These are phyloP conservation scores for Pseudohalonectria lignicola DNA, from an alignment of 2,329 filamentous ascomycete genomes.

Conservation along the genomic window DNA sequence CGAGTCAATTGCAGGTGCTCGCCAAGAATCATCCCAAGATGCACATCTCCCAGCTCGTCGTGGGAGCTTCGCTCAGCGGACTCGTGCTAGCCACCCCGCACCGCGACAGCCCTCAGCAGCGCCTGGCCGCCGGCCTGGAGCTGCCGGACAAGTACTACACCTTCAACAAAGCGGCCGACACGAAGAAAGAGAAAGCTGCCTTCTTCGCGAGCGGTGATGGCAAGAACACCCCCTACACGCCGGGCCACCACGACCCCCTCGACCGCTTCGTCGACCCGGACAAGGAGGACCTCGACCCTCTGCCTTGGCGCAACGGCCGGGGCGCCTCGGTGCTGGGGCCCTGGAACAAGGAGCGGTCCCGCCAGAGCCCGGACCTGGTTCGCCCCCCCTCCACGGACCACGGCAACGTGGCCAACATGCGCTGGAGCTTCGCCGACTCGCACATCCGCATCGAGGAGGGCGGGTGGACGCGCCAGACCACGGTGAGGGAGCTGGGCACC, in stretches of 20 bases:
- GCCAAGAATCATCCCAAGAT: too few relatives aligned
- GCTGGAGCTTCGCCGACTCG: conserved; percentile 59
- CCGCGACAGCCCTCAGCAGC: conserved; percentile 42
- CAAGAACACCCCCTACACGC: conserved; percentile 40
- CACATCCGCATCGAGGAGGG: conserved; percentile 59
- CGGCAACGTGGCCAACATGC: conserved; percentile 59
- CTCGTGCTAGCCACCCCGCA: conserved; percentile 15
- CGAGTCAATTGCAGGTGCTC: too few relatives aligned
- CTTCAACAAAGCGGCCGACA: conserved; percentile 18
- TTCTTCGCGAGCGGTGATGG: conserved; percentile 6
- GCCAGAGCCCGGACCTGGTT: conserved; percentile 61
- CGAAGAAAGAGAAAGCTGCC: conserved; percentile 9
- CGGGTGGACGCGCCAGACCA: conserved; percentile 68
- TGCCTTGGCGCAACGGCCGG: conserved; percentile 52
- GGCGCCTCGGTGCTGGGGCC: conserved; percentile 60
- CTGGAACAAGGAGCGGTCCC: conserved; percentile 55
- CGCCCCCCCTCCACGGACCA: conserved; percentile 64
- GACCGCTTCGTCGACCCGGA: conserved; percentile 52
- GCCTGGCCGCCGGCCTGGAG: conserved; percentile 36
- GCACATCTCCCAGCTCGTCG: conserved; percentile 1
- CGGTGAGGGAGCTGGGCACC: conserved; percentile 50
- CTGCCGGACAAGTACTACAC: conserved; percentile 30
- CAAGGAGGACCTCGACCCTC: conserved; percentile 48
- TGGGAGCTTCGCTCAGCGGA: conserved; percentile 1
- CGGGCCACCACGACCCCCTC: conserved; percentile 47